These are phyloP conservation scores for Glycyrrhiza uralensis DNA, from an alignment of 306 rosid genomes.

Conservation along the genomic window DNA sequence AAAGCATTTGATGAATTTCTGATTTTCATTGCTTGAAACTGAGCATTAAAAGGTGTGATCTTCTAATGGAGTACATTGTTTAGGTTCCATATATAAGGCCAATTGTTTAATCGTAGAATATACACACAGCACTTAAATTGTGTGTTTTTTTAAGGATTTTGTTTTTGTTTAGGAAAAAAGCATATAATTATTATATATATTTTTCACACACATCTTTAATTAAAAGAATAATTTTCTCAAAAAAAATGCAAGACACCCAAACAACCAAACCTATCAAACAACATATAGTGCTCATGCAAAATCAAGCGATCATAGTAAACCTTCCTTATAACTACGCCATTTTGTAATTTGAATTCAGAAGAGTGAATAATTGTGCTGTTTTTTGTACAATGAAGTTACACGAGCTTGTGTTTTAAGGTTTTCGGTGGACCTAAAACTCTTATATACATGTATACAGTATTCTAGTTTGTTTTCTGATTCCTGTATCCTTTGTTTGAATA, in stretches of 20 bases:
- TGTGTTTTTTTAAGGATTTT: too few species aligned
- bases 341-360: neutral
- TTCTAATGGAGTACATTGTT: too few species aligned
- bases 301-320: neutral
- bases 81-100: too few species aligned
- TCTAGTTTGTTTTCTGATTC: slow-evolving; percentile 25
- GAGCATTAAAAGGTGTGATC: neutral
- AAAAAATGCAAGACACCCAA: too few species aligned
- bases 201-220: too few species aligned
- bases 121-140: too few species aligned
- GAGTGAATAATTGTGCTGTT: neutral
- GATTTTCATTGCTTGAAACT: neutral
- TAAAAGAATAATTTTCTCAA: too few species aligned
- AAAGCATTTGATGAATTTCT: neutral
- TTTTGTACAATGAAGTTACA: neutral
- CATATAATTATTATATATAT: too few species aligned
- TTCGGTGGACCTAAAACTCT: neutral
- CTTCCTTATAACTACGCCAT: neutral
- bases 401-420: neutral
- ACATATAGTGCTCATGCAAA: neutral
- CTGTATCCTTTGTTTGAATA: slow-evolving; percentile 2
- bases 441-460: neutral
- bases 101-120: too few species aligned
- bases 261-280: neutral
- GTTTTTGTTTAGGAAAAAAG: too few species aligned